Evolutionary conservation across 2,329 filamentous ascomycete genomes (phyloP), one percentile per base, ranked within the genome.

Genomic region (Talaromyces verruculosus): DNA sequence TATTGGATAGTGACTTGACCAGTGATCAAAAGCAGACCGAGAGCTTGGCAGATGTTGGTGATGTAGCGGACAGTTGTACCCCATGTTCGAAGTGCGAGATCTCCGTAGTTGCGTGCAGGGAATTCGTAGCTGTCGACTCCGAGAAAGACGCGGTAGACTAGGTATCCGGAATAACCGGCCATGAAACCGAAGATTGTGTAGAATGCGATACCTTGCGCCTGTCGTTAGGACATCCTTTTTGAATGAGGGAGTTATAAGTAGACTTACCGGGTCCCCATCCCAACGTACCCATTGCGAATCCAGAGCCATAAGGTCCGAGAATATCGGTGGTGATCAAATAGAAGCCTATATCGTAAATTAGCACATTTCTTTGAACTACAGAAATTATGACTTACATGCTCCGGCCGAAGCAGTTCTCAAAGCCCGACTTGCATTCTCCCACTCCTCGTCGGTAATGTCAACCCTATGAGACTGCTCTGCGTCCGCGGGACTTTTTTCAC

Each of bases 281-380:
- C 72, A 82, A 69, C 33, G 78, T 72, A 17, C 72, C 73, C 37
- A 74, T 69, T 3, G 72, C 69, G 59, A 69, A 73, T 8, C 68
- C 70, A 8, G 79, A 75, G 25, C 77, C 79, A 62, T 76, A 81
- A 1, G 80, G 80, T 0, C 82, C 82, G 5, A 83, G 71, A 57
- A 83, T 80, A 67, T 83, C 82, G 0, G 82, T 83, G 8, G 82
- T 83, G 69, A 84, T 83, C 59, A 84, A 74, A 61, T 82, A 83
- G 68, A 84, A 84, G 47, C 65, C 65, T 66, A 10, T 22, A n/a
- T n/a, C 4, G 3, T 49, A 37, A 25, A 22, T 57, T 8, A 33
- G 30, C 30, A 33, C 30, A 33, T 33, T 8, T 19, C 15, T 17
- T 43, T 6, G 5, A 43, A 10, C 17, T n/a, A 22, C 4, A 4